Base-by-base conservation (phyloP, 2,329 filamentous ascomycete species). In the Exophiala sp. region DNA sequence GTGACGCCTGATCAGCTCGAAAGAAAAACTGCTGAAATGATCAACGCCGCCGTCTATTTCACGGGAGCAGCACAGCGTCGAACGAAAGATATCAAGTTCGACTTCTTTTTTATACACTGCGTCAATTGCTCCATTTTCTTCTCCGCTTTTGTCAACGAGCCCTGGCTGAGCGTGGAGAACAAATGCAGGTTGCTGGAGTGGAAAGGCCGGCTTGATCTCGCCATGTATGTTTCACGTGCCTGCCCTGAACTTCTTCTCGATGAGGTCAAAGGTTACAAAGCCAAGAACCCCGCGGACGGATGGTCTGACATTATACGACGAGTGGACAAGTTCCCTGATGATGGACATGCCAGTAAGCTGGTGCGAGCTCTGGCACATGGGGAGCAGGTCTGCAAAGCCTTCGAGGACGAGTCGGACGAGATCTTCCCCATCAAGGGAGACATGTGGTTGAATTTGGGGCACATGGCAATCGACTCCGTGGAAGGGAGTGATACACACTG, bases 31-130 rank as follows among this genome's bases (percentile, higher is more conserved):
- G 78, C 75, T 0, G 81, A 85, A 64, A 88, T 94, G 82, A 81
- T 84, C 41, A 83, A 91, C 57, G 73, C 79, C 0, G 67, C 73
- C 14, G 73, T 73, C 0, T 81, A 78, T 62, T 80, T 74, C 60
- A 75, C 78, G n/a, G 70, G 67, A 0, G 78, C 83, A 1, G 80
- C 87, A 0, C 78, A 86, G 59, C 72, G 78, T 23, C 79, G 79
- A 0, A 73, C 74, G 1, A 85, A 89, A 64, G 66, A 74, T 18
- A 73, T 83, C 43, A 89, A 85, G 64, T 81, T 88, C 64, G 90
- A 95, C 65, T 96, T 96, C 66, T 93, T 83, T 71, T 74, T 73
- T 63, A 89, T 90, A 61, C 90, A 96, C 67, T 80, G 82, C 61
- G 70, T 91, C 58, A 96, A 85, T 63, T 73, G 74, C 9, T 83